phyloP scores from a whole-genome alignment of 2,329 filamentous ascomycete genomes.

The Coleophoma crateriformis region DNA sequence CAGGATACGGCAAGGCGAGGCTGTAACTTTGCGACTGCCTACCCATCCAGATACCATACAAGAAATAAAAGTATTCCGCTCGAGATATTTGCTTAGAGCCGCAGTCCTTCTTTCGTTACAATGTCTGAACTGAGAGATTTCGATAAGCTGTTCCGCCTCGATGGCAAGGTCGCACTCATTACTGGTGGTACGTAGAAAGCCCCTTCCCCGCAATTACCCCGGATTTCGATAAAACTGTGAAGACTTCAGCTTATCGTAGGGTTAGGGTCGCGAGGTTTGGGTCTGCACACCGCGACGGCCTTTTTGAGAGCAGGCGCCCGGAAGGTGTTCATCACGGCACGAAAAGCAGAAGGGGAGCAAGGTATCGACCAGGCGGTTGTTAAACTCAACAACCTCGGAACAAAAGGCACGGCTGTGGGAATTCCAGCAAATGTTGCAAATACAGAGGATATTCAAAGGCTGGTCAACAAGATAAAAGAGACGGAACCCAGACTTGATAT shows the following conservation, averaged over 20 bases:
- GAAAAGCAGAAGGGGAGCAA: conserved; percentile 56
- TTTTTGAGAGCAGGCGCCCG: conserved; percentile 66
- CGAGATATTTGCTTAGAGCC: too few relatives aligned
- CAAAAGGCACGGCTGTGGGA: conserved; percentile 53
- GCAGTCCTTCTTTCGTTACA: neutral
- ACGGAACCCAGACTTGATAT: conserved; percentile 59
- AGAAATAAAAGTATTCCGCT: too few relatives aligned
- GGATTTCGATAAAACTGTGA: neutral
- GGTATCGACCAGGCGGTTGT: conserved; percentile 53
- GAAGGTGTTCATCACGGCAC: conserved; percentile 68
- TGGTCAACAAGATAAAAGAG: conserved; percentile 49
- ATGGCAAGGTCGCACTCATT: conserved; percentile 21
- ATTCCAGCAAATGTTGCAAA: conserved; percentile 62
- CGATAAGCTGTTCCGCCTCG: conserved; percentile 13
- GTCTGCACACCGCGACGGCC: conserved; percentile 59
- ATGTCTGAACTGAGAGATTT: conserved; percentile 15
- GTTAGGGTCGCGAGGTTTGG: conserved; percentile 45
- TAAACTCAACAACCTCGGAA: conserved; percentile 56
- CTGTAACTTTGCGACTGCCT: neutral
- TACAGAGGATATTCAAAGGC: conserved; percentile 52
- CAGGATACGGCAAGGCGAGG: neutral
- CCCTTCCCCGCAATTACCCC: neutral
- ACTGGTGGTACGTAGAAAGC: conserved; percentile 18
- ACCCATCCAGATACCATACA: too few relatives aligned
- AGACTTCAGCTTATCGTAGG: too few relatives aligned